Base-by-base conservation (phyloP, 176 grass and related monocot species). In the Aegilops speltoides region DNA sequence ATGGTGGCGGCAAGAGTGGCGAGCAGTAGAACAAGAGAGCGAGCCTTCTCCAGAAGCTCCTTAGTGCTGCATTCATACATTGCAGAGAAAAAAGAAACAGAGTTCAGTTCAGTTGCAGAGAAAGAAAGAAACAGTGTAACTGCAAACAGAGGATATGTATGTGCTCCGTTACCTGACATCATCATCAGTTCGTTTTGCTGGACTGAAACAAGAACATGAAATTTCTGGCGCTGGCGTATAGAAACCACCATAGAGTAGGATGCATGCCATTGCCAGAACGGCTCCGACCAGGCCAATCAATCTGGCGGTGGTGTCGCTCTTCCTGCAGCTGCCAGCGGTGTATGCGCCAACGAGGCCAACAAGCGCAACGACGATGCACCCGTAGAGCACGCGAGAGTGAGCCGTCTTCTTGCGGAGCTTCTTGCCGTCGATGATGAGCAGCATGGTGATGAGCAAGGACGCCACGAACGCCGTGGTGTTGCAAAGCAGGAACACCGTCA, bases 401-500 rank as follows among this genome's bases (percentile, higher is more conserved):
- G 67, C 17, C 62, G 3, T 56, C 22, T 38, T 75, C 6, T 67
- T 13, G 1, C 46, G 25, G 7, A 88, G 66, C 75, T 37, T 77
- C 61, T 26, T 36, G 1, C 48, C 48, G 0, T 48, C 41, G 7
- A 75, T 48, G 72, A 88, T 52, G 46, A 88, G 74, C 64, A 83
- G 38, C 73, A 84, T 7, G 64, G 59, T 14, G 64, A 84, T 84
- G 15, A 71, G 10, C 64, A 88, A 46, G 25, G 87, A 88, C 10
- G 81, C 87, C 50, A 88, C 87, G 28, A 88, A 88, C 15, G 81
- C 52, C 6, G 74, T 71, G 50, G 73, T 83, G 81, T 88, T 88
- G 52, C 36, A 83, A 28, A 71, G 0, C 9, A 88, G 22, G 52
- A 88, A 88, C 2, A 41, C 87, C 14, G 45, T 84, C 12, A 88